Conservation (phyloP, 495 filamentous ascomycete species). For the Neurospora hispaniola region DNA sequence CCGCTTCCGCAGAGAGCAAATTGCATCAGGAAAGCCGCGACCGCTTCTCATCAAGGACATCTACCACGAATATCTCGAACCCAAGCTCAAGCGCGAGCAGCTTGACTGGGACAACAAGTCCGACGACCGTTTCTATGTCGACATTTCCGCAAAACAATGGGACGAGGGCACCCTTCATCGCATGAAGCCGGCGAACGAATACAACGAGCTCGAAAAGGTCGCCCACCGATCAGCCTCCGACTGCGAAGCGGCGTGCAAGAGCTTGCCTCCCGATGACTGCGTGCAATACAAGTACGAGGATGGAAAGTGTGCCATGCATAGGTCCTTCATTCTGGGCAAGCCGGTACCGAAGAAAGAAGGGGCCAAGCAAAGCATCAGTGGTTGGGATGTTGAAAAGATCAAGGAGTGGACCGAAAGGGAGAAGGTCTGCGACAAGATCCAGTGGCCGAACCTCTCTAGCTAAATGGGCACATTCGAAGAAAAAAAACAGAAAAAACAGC, state of each 20-base stretch:
- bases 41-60: slow-evolving; percentile 36
- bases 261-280: slow-evolving; percentile 20
- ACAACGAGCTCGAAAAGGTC: slow-evolving; percentile 24
- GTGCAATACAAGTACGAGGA: slow-evolving; percentile 26
- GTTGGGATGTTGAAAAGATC: slow-evolving; percentile 30
- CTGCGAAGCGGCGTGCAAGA: slow-evolving; percentile 34
- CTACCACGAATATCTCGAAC: slow-evolving; percentile 31
- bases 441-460: slow-evolving; percentile 24
- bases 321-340: slow-evolving; percentile 23
- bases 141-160: slow-evolving; percentile 10
- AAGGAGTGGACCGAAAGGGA: slow-evolving; percentile 18
- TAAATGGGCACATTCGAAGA: not conserved
- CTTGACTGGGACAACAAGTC: slow-evolving; percentile 42
- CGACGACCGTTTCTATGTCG: slow-evolving; percentile 30
- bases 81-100: slow-evolving; percentile 20
- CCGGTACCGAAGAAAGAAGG: slow-evolving; percentile 15
- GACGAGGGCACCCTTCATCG: slow-evolving; percentile 18
- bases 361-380: slow-evolving; percentile 17
- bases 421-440: slow-evolving; percentile 16
- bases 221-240: slow-evolving; percentile 30
- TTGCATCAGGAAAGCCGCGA: not conserved
- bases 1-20: slow-evolving; percentile 10
- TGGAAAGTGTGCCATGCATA: slow-evolving; percentile 21
- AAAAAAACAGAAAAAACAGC: not conserved
- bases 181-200: slow-evolving; percentile 20